Percentiles rank a stretch among this genome's conserved stretches.
These are phyloP conservation scores for Trichoderma atrobrunneum DNA, from an alignment of 2,329 filamentous ascomycete species.

Conservation along the genomic window DNA sequence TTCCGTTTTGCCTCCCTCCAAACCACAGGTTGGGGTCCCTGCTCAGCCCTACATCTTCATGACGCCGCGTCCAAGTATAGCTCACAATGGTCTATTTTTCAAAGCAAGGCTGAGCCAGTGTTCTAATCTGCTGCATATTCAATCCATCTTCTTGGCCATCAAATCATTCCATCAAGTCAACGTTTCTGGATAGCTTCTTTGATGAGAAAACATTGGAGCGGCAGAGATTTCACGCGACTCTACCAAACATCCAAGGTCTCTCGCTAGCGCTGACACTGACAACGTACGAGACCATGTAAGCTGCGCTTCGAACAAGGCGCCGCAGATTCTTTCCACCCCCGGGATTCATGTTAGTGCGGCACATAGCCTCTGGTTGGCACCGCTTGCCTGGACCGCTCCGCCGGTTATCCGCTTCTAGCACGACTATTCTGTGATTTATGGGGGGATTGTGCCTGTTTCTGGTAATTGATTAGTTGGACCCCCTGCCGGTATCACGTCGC, in stretches of 20 bases:
- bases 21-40: not conserved
- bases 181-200: not conserved
- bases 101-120: not conserved
- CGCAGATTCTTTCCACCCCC: constrained; percentile 1
- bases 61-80: not conserved
- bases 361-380: not conserved
- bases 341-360: not conserved
- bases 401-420: constrained; percentile 7
- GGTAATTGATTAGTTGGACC: not conserved
- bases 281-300: constrained; percentile 2
- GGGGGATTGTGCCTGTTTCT: constrained; percentile 1
- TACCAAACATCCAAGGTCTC: not conserved
- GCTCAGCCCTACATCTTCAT: constrained; percentile 4
- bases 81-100: no score
- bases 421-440: not conserved
- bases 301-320: not conserved
- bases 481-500: not conserved
- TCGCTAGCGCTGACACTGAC: constrained; percentile 12
- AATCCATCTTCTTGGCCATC: no score
- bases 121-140: not conserved
- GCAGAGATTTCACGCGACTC: not conserved
- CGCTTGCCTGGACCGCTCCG: not conserved
- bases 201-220: not conserved
- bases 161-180: not conserved
- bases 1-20: not conserved